Conservation (phyloP, 352 stramenopile genomes). For the Phytophthora podocarpi region DNA sequence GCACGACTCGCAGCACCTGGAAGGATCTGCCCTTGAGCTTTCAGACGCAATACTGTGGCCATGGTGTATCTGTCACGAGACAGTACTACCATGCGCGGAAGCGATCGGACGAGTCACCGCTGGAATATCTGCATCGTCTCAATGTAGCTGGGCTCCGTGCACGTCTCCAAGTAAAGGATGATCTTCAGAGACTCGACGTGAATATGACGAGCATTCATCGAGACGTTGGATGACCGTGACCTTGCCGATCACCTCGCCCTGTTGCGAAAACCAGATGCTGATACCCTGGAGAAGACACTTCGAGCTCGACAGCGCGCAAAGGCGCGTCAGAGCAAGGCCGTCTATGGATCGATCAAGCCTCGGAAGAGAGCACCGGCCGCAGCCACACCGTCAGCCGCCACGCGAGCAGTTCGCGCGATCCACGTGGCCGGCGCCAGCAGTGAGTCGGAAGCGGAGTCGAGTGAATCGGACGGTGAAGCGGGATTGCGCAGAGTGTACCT, state of each 20-base stretch:
- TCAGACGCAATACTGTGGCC: too few species aligned
- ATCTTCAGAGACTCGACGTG: neutral
- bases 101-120: constrained; percentile 1
- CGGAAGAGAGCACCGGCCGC: too few species aligned
- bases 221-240: constrained; percentile 11
- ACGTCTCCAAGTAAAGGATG: constrained; percentile 5
- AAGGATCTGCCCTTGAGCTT: too few species aligned
- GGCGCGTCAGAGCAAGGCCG: neutral
- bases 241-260: constrained; percentile 3
- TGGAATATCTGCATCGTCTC: constrained; percentile 4
- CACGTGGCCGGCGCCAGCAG: too few species aligned
- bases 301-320: neutral
- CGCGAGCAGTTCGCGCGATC: too few species aligned
- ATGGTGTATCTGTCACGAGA: neutral
- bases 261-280: neutral
- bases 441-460: too few species aligned
- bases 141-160: neutral
- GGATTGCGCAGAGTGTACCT: too few species aligned
- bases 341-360: too few species aligned
- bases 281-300: neutral
- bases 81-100: constrained; percentile 8
- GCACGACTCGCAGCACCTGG: neutral
- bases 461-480: too few species aligned
- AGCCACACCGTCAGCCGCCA: too few species aligned
- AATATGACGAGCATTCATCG: constrained; percentile 11